phyloP scores from a whole-genome alignment of 108 stramenopile species.

The Epithemia pelagica region DNA sequence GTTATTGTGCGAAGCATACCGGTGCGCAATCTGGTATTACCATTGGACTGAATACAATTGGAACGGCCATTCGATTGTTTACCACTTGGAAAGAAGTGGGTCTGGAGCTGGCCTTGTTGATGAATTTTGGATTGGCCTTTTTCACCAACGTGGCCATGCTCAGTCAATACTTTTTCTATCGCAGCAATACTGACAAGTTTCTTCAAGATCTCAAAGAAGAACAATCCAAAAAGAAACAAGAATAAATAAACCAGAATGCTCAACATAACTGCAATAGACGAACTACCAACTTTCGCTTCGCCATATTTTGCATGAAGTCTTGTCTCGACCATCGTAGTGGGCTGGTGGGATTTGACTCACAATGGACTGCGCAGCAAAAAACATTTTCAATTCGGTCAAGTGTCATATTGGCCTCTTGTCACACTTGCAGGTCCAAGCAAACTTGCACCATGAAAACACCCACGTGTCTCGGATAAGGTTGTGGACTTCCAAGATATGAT shows the following conservation, averaged over 20 bases:
- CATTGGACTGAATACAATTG: conserved; percentile 52
- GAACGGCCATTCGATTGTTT: conserved; percentile 50
- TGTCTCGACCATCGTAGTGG: too few species aligned
- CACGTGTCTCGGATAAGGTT: too few species aligned
- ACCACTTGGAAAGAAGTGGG: conserved; percentile 79
- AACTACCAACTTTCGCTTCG: too few species aligned
- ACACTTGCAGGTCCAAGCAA: too few species aligned
- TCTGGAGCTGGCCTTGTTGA: conserved; percentile 54
- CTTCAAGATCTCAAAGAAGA: conserved; percentile 18
- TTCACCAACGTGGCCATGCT: conserved; percentile 49
- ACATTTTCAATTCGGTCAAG: too few species aligned
- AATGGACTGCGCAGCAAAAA: too few species aligned
- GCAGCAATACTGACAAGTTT: conserved; percentile 42
- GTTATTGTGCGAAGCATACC: conserved; percentile 56
- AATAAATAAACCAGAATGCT: background rate
- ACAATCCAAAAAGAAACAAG: background rate
- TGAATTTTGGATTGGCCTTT: conserved; percentile 41
- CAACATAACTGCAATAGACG: too few species aligned
- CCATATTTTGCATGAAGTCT: too few species aligned
- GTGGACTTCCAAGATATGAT: too few species aligned
- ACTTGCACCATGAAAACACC: too few species aligned
- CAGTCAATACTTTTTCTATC: conserved; percentile 54
- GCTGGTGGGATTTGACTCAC: too few species aligned
- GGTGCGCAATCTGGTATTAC: conserved; percentile 70
- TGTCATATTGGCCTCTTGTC: too few species aligned